phyloP scores from a whole-genome alignment of 352 stramenopile genomes.

The Salisapilia sapeloensis region DNA sequence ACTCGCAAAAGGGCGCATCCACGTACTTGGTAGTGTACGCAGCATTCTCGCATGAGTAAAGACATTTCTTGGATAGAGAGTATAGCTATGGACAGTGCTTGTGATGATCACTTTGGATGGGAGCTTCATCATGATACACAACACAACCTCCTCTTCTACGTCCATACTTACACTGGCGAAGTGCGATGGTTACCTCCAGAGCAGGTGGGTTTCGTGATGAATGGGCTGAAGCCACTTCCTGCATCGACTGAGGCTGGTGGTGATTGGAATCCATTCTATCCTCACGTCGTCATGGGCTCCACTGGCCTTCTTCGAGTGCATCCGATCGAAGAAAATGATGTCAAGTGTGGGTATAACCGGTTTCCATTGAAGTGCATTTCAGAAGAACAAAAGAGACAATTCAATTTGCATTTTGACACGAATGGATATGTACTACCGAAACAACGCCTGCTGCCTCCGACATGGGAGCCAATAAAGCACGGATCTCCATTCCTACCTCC shows the following conservation, averaged over 20 bases:
- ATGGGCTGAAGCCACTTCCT: conserved; percentile 17
- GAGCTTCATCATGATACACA: conserved; percentile 21
- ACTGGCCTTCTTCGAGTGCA: conserved; percentile 33
- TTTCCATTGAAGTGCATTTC: conserved; percentile 14
- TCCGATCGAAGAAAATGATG: conserved; percentile 1
- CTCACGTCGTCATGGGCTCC: conserved; percentile 37
- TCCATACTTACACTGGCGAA: conserved; percentile 59
- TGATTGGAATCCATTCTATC: conserved; percentile 21
- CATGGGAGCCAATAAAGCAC: conserved; percentile 26
- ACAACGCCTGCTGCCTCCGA: conserved; percentile 26
- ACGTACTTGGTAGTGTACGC: too few species aligned
- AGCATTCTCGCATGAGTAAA: too few species aligned
- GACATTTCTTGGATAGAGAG: too few species aligned
- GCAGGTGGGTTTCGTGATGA: conserved; percentile 28
- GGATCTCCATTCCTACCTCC: conserved; percentile 35
- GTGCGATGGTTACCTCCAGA: conserved; percentile 40
- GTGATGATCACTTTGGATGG: conserved; percentile 49
- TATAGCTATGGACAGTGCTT: not conserved
- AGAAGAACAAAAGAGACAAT: not conserved
- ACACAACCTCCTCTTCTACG: conserved; percentile 28
- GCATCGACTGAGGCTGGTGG: conserved; percentile 1
- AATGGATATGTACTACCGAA: conserved; percentile 1
- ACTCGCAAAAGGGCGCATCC: too few species aligned
- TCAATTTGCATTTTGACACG: conserved; percentile 1
- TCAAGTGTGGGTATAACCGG: conserved; percentile 20